Evolutionary conservation across 345 rosid species (phyloP).

Genomic region (Durio zibethinus): DNA sequence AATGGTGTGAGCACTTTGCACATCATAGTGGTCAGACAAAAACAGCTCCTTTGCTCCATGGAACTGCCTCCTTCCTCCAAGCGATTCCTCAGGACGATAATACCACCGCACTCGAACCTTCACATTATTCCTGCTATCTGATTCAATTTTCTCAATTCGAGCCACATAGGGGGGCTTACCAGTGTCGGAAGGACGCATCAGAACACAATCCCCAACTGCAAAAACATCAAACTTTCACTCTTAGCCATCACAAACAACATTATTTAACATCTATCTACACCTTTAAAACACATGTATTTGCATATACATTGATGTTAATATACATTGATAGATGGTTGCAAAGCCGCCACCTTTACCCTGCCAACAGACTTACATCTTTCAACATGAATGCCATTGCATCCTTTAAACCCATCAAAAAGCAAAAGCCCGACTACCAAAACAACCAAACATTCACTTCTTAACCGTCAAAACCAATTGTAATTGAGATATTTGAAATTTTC

Average conservation of each 20-base stretch:
- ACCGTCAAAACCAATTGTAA: not conserved
- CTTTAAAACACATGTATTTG: not conserved
- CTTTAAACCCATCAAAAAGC: not conserved
- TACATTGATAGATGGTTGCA: not conserved
- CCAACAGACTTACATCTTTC: not conserved
- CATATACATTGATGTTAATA: not conserved
- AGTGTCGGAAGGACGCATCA: conserved; percentile 78
- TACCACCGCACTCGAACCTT: conserved; percentile 84
- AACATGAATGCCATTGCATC: not conserved
- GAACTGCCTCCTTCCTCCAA: conserved; percentile 82
- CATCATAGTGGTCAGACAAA: conserved; percentile 77
- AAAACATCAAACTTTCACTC: conserved; percentile 12
- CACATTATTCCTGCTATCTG: conserved; percentile 57
- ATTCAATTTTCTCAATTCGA: conserved; percentile 71
- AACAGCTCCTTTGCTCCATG: conserved; percentile 90
- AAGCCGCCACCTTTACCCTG: not conserved
- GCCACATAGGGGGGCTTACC: conserved; percentile 82
- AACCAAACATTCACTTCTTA: not conserved
- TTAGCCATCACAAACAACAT: conserved; percentile 6
- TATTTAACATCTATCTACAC: not conserved
- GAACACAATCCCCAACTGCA: conserved; percentile 75
- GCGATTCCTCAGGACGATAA: conserved; percentile 81
- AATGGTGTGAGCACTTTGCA: conserved; percentile 77
- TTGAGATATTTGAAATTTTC: not conserved
- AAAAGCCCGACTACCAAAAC: not conserved